phyloP scores from a whole-genome alignment of 257 asterid species.

The Capsicum chinense region DNA sequence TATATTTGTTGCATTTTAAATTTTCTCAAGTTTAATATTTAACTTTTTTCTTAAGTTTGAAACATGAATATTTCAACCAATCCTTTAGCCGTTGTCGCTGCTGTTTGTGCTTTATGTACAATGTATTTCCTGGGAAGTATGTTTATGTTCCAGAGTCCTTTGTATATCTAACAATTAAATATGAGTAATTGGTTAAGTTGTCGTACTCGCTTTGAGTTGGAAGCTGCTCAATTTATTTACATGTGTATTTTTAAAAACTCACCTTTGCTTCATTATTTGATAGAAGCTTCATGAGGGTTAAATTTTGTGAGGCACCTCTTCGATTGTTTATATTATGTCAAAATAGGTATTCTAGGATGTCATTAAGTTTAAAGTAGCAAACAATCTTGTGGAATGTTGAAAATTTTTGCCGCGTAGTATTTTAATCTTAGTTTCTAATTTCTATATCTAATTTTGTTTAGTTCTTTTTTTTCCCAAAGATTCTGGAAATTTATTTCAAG shows the following conservation, averaged over 20 bases:
- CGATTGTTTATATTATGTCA: neutral
- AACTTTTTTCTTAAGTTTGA: neutral
- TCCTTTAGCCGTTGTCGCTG: neutral
- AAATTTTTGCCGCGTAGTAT: neutral
- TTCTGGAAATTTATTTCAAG: conserved; percentile 20
- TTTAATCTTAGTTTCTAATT: conserved; percentile 15
- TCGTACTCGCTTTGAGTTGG: neutral
- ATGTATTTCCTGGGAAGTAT: neutral
- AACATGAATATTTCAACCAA: conserved; percentile 17
- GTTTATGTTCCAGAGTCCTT: neutral
- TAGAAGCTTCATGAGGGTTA: neutral
- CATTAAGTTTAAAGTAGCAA: conserved; percentile 5
- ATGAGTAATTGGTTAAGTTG: neutral
- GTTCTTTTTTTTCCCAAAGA: neutral
- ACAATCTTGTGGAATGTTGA: conserved; percentile 5
- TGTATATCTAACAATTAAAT: neutral
- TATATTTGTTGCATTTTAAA: neutral
- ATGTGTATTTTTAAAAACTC: neutral
- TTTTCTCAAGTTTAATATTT: no score
- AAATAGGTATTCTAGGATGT: conserved; percentile 2
- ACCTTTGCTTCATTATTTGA: conserved; percentile 1
- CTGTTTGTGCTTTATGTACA: neutral
- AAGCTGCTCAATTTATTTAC: neutral
- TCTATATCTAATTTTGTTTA: neutral
- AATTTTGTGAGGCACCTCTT: neutral